Evolutionary conservation across 768 basidiomycete species (phyloP), one percentile per base, ranked within the genome.

Genomic region (Suillus clintonianus): DNA sequence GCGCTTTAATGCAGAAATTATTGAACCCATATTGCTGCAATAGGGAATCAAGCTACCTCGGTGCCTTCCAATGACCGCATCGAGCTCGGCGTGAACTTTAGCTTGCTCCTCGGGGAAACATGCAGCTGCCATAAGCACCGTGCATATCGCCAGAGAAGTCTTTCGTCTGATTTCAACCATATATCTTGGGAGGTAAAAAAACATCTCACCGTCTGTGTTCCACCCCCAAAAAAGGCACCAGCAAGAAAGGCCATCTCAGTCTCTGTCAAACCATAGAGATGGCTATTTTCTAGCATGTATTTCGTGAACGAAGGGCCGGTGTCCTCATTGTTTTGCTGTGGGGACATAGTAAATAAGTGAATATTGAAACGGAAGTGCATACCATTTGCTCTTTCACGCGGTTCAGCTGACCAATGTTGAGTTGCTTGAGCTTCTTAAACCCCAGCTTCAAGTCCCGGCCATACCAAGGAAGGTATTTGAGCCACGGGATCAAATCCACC

Each of bases 161-260:
- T 76, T 42, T n/a, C 37, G 34, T 11, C 37, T 13, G 37, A 37
- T 37, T 11, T 37, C 3, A 37, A 11, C 37, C 11, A 13, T 11
- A 37, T 37, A 37, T 37, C 37, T 37, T 13, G 1, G 37, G 30
- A 14, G n/a, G 41, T 42, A 11, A 55, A 60, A 45, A 4, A n/a
- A 37, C 11, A 17, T 30, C 60, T 17, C 36, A 73, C 76, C 30
- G 85, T 86, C 64, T 85, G 85, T 0, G 82, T 81, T 2, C 86
- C 86, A 24, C 85, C 85, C 34, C 84, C 85, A 64, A 86, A 87
- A 77, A 87, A 34, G 81, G 39, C 80, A 0, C 85, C 85, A 1
- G 83, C 84, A 19, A 87, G 78, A 69, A 86, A 87, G 0, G 85
- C 81, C 0, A 79, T 77, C 65, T 87, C 85, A 60, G 80, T 73